A percentile compares a stretch with the other conserved stretches of the same genome.
Evolutionary conservation across 23 red algal species (phyloP).

Genomic region (Gracilaria vermiculophylla): DNA sequence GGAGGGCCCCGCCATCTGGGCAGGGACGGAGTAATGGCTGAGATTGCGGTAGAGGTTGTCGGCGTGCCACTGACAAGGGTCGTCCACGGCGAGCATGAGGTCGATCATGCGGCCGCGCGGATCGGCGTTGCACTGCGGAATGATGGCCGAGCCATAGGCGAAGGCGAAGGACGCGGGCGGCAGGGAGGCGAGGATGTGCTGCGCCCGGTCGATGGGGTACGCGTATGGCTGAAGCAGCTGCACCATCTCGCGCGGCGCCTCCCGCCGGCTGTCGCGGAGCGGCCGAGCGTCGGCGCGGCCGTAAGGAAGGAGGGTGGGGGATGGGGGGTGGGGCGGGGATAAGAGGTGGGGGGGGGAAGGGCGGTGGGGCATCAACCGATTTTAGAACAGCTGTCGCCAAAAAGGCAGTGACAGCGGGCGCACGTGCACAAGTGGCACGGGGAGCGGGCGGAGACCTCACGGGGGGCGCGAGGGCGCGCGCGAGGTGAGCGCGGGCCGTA

Average conservation of each 20-base stretch:
- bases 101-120: conserved; percentile 64
- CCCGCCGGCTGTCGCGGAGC: not conserved
- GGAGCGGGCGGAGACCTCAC: too few species aligned
- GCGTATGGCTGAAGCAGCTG: not conserved
- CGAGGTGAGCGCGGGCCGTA: too few species aligned
- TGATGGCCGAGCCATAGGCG: conserved; percentile 84
- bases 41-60: conserved; percentile 73
- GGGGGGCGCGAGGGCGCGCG: too few species aligned
- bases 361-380: too few species aligned
- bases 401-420: too few species aligned
- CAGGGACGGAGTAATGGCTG: conserved; percentile 68
- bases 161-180: conserved; percentile 76
- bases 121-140: conserved; percentile 66
- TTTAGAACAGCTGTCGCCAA: too few species aligned
- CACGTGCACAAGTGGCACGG: too few species aligned
- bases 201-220: conserved; percentile 8
- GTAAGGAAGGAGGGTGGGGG: too few species aligned
- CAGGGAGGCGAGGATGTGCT: conserved; percentile 46
- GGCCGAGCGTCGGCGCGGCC: too few species aligned
- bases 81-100: conserved; percentile 82
- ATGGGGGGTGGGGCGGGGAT: too few species aligned
- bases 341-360: too few species aligned
- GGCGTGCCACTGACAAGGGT: conserved; percentile 73
- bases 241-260: not conserved
- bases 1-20: conserved; percentile 45